Base-by-base conservation (phyloP, 768 basidiomycete species). In the Termitomyces sp. region DNA sequence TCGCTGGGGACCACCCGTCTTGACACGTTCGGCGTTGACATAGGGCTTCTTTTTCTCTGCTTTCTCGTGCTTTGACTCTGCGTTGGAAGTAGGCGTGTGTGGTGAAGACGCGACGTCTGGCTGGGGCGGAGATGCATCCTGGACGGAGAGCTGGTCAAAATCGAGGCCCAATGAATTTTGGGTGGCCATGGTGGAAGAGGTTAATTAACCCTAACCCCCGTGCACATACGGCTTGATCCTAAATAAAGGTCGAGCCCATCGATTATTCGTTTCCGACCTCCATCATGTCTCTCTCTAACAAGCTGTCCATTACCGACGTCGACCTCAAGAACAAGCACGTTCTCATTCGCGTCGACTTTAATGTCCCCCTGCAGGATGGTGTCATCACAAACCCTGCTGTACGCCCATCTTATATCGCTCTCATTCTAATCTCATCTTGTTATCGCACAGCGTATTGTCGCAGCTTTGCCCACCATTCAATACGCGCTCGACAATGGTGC, bases 311-410 rank as follows among this genome's bases (percentile, higher is more conserved):
- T 77, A 91, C 87, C 63, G 96, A 98, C 77, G 80, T 96, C 71
- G 84, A 89, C 67, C 87, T 98, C 82, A 86, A 85, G 66, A 89
- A 80, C 69, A 94, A 91, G 75, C 91, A 92, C 65, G 92, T 95
- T 67, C 89, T 96, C 71, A 92, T 96, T 71, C 91, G 94, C 67
- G 95, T 96, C 66, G 94, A 96, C 80, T 96, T 96, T 81, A 96
- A 96, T 73, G 94, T 96, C 62, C 94, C 94, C 64, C 88, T 93
- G 77, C 84, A 89, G 69, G 89, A 93, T 71, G 90, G 89, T 53
- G 88, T 88, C 72, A 95, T 98, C 82, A 96, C 96, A 49, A 99
- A 98, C 79, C 89, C 94, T 65, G 95, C 95, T 59, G 96, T 97
- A 73, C 65, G 94, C 81, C 48, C 45, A 52, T 60, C 45, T 54